A percentile compares a stretch with the other conserved stretches of the same genome.
Conservation (phyloP, 1,284 basidiomycete species). For the Cryptococcus maquisensis region DNA sequence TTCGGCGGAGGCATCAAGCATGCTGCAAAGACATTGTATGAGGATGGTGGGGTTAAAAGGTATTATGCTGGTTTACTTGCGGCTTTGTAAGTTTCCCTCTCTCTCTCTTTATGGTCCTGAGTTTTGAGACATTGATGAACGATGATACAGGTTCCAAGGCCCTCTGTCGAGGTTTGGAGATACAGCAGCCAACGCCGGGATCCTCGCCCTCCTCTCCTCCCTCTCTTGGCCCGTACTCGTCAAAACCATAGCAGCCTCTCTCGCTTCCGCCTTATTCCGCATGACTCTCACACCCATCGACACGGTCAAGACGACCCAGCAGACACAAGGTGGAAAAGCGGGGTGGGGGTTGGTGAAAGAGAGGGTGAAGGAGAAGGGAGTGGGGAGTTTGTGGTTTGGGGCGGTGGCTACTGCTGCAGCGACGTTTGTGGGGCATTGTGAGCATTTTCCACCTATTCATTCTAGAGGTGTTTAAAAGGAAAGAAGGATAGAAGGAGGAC, state of each 20-base stretch:
- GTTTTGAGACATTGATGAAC: not conserved
- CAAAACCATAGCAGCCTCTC: slow-evolving; percentile 42
- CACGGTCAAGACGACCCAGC: slow-evolving; percentile 85
- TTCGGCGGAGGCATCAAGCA: slow-evolving; percentile 69
- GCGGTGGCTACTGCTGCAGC: slow-evolving; percentile 82
- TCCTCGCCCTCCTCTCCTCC: slow-evolving; percentile 39
- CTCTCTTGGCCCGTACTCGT: slow-evolving; percentile 40
- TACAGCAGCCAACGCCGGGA: slow-evolving; percentile 58
- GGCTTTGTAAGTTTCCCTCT: slow-evolving; percentile 62
- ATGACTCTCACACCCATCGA: slow-evolving; percentile 84
- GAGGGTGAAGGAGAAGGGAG: slow-evolving; percentile 68
- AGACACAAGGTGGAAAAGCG: slow-evolving; percentile 67
- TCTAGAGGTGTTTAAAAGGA: not conserved
- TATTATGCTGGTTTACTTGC: slow-evolving; percentile 78
- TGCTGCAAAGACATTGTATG: slow-evolving; percentile 64
- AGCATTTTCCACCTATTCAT: slow-evolving; percentile 46
- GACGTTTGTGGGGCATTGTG: slow-evolving; percentile 83
- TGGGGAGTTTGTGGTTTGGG: slow-evolving; percentile 78
- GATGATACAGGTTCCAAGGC: slow-evolving; percentile 35
- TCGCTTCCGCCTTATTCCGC: slow-evolving; percentile 62
- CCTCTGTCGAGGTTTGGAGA: slow-evolving; percentile 68
- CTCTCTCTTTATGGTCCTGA: not conserved
- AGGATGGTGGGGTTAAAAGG: slow-evolving; percentile 70
- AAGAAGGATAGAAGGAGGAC: no score
- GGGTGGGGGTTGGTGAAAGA: slow-evolving; percentile 63